Evolutionary conservation across 2,329 filamentous ascomycete genomes (phyloP).

Genomic region (Cladophialophora psammophila): DNA sequence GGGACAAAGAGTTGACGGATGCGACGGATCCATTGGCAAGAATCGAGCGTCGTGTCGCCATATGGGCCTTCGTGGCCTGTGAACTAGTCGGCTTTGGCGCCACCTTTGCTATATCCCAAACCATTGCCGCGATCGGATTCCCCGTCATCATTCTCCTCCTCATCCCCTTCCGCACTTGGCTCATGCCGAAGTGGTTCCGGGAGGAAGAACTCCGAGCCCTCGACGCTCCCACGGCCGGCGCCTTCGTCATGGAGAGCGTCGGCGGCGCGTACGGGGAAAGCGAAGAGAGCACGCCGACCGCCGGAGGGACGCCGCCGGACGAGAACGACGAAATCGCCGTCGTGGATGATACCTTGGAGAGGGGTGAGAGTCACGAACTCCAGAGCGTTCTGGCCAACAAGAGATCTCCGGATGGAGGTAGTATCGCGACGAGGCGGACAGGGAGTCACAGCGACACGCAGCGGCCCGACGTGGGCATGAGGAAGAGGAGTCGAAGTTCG

Average conservation of each 20-base stretch:
- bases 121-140: constrained; percentile 81
- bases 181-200: constrained; percentile 69
- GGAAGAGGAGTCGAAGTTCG: constrained; percentile 30
- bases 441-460: constrained; percentile 30
- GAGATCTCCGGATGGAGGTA: not conserved
- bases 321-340: constrained; percentile 35
- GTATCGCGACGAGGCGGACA: constrained; percentile 31
- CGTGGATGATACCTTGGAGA: constrained; percentile 51
- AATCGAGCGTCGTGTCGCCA: constrained; percentile 67
- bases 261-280: constrained; percentile 66
- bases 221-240: constrained; percentile 77
- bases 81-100: constrained; percentile 75
- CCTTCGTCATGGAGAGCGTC: constrained; percentile 78
- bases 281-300: constrained; percentile 34
- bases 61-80: constrained; percentile 74
- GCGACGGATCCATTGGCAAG: constrained; percentile 65
- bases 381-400: constrained; percentile 15
- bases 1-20: constrained; percentile 70
- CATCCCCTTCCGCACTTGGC: constrained; percentile 69
- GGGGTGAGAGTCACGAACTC: constrained; percentile 52
- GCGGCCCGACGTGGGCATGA: constrained; percentile 29
- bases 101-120: constrained; percentile 84
- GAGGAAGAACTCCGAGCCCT: constrained; percentile 67
- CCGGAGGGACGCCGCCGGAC: constrained; percentile 22
- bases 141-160: constrained; percentile 75